Evolutionary conservation across 306 rosid species (phyloP).

Genomic region (Castanea sativa): DNA sequence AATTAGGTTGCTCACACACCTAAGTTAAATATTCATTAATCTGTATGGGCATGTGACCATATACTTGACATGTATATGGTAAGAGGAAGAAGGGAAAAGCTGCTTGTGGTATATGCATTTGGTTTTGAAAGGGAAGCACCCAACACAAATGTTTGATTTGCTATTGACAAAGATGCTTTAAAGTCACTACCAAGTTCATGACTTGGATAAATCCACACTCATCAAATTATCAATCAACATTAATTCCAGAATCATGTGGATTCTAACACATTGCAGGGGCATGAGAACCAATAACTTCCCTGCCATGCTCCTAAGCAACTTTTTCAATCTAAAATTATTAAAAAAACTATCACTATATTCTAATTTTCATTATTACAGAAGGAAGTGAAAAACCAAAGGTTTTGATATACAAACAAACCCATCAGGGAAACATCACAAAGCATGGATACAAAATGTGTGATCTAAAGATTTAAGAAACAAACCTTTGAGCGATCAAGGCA

Average conservation of each 20-base stretch:
- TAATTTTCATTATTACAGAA: not conserved
- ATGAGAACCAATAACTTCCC: not conserved
- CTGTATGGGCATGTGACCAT: not conserved
- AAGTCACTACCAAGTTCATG: not conserved
- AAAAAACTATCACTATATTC: not conserved
- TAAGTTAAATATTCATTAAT: not conserved
- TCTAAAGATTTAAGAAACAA: conserved; percentile 10
- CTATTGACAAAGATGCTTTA: not conserved
- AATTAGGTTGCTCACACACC: not conserved
- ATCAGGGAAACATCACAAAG: not conserved
- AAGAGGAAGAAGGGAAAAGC: not conserved
- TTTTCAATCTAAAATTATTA: not conserved
- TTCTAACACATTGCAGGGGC: not conserved
- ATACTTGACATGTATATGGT: not conserved
- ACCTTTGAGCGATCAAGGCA: conserved; percentile 65
- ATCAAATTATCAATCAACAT: not conserved
- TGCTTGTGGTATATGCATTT: not conserved
- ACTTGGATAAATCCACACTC: not conserved
- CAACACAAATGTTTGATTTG: too few species aligned
- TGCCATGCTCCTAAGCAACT: not conserved
- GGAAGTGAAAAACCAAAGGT: not conserved
- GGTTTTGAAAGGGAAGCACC: too few species aligned
- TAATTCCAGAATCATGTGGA: not conserved
- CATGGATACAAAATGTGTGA: not conserved
- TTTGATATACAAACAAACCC: not conserved